Percentiles rank a stretch among this genome's conserved stretches.
Evolutionary conservation across 2,329 filamentous ascomycete genomes (phyloP).

Genomic region (Chaetomium sp.): DNA sequence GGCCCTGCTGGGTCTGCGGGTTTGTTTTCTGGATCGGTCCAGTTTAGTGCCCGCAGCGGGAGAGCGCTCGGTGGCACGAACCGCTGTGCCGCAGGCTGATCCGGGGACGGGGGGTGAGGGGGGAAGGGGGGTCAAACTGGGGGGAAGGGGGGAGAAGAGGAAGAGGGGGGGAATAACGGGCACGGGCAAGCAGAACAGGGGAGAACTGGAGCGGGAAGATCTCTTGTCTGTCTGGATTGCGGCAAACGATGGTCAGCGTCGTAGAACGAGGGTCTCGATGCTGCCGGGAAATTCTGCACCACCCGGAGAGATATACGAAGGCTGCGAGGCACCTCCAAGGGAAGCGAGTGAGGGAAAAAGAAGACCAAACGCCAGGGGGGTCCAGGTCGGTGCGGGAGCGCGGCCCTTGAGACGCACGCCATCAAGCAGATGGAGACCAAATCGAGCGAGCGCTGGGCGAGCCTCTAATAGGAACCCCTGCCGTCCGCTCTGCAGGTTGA

Average conservation of each 20-base stretch:
- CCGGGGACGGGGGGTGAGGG: slow-evolving; percentile 1
- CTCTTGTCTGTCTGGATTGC: too few species aligned
- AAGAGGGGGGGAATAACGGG: too few species aligned
- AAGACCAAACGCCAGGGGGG: background rate
- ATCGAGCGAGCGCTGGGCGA: background rate
- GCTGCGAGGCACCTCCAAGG: background rate
- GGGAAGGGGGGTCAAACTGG: background rate
- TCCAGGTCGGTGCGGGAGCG: slow-evolving; percentile 13
- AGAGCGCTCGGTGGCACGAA: slow-evolving; percentile 23
- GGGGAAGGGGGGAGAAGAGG: background rate
- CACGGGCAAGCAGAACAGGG: too few species aligned
- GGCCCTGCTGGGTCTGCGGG: slow-evolving; percentile 11
- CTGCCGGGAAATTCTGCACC: slow-evolving; percentile 1
- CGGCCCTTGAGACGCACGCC: slow-evolving; percentile 13
- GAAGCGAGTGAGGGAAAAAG: slow-evolving; percentile 6
- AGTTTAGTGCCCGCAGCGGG: slow-evolving; percentile 18
- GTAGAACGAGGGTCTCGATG: slow-evolving; percentile 4
- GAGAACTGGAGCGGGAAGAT: too few species aligned
- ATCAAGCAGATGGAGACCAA: background rate
- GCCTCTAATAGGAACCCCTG: slow-evolving; percentile 11
- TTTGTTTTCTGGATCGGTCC: slow-evolving; percentile 11
- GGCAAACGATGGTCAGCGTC: background rate
- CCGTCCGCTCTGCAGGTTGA: slow-evolving; percentile 7
- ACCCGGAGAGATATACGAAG: slow-evolving; percentile 1
- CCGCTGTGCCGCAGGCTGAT: slow-evolving; percentile 21